These are phyloP conservation scores for Peronospora destructor DNA, from an alignment of 352 stramenopile species.

Conservation along the genomic window DNA sequence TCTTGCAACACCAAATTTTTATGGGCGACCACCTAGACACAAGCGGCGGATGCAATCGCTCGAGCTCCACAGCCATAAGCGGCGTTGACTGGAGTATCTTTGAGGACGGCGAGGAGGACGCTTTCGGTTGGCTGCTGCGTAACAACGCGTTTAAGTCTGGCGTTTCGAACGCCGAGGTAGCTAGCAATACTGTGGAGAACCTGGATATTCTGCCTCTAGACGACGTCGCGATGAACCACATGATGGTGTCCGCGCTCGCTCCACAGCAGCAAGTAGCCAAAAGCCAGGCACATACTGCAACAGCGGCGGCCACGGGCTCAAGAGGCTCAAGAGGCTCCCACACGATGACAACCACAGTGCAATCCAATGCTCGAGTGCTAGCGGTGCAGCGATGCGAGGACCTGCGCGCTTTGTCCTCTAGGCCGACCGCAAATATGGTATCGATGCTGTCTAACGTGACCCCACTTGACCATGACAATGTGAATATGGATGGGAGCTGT, in stretches of 20 bases:
- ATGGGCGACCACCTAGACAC: conserved; percentile 21
- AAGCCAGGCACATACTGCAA: not conserved
- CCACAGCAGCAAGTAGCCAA: conserved; percentile 6
- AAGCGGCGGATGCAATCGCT: conserved; percentile 6
- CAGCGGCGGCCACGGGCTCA: not conserved
- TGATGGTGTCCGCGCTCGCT: conserved; percentile 12
- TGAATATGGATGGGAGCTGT: conserved; percentile 21
- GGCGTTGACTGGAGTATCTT: conserved; percentile 70
- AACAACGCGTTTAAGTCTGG: conserved; percentile 17
- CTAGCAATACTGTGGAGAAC: not conserved
- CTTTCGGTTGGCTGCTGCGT: conserved; percentile 53
- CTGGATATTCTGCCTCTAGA: conserved; percentile 34
- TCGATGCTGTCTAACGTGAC: conserved; percentile 8
- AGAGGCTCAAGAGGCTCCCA: not conserved
- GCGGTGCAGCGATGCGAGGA: conserved; percentile 23
- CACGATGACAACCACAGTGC: not conserved
- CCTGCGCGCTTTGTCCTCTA: conserved; percentile 7
- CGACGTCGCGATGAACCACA: conserved; percentile 32
- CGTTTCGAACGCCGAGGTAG: not conserved
- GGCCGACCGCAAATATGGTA: conserved; percentile 3
- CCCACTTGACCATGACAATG: conserved; percentile 5
- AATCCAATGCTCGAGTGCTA: conserved; percentile 15
- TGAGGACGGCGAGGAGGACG: conserved; percentile 50
- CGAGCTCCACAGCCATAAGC: conserved; percentile 26
- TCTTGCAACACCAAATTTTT: conserved; percentile 9